A percentile compares a stretch with the other conserved stretches of the same genome.
phyloP scores from a whole-genome alignment of 371 early-diverging fungal species.

The Mortierella sp. region DNA sequence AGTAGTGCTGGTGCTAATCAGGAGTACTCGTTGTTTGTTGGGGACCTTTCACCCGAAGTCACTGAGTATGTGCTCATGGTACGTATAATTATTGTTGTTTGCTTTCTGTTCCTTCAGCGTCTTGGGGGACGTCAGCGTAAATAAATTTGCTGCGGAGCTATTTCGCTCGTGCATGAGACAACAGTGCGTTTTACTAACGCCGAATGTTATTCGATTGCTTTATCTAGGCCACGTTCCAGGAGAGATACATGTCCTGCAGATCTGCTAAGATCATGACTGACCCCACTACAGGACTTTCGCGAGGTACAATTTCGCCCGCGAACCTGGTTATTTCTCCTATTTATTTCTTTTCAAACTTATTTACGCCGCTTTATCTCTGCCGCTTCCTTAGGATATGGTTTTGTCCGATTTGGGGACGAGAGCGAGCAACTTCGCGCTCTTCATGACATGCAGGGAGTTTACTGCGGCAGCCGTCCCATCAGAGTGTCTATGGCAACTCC shows the following conservation, averaged over 20 bases:
- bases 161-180: neutral
- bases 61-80: constrained; percentile 82
- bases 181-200: neutral
- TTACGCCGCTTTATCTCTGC: neutral
- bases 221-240: constrained; percentile 65
- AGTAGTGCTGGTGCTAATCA: constrained; percentile 70
- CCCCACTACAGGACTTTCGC: constrained; percentile 76
- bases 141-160: constrained; percentile 1
- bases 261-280: constrained; percentile 90
- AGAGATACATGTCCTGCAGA: constrained; percentile 75
- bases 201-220: neutral
- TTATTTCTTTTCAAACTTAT: neutral
- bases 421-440: constrained; percentile 81
- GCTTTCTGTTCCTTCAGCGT: neutral
- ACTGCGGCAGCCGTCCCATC: constrained; percentile 82
- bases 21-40: constrained; percentile 90
- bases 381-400: constrained; percentile 76
- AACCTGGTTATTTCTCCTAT: neutral
- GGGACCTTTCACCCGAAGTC: constrained; percentile 85
- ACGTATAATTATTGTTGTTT: constrained; percentile 31
- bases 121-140: no score
- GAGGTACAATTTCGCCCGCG: constrained; percentile 53
- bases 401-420: constrained; percentile 84
- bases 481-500: constrained; percentile 90
- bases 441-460: constrained; percentile 83